These are phyloP conservation scores for Beta corolliflora DNA, from an alignment of 179 eudicot species.

Conservation along the genomic window DNA sequence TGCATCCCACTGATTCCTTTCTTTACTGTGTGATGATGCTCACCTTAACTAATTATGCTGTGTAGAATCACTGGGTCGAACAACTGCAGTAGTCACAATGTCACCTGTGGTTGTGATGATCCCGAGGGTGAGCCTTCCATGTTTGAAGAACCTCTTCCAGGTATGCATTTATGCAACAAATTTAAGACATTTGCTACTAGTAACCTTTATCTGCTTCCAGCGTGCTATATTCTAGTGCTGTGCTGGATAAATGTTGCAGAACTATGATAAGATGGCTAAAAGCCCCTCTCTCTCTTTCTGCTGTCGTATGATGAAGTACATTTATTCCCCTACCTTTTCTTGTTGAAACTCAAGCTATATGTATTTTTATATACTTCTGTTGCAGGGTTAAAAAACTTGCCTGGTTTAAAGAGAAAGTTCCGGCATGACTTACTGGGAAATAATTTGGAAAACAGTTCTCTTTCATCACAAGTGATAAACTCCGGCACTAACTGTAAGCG, in stretches of 20 bases:
- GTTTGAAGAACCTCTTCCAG: slow-evolving; percentile 55
- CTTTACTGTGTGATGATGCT: neutral
- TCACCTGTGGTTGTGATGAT: slow-evolving; percentile 53
- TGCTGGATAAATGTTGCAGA: neutral
- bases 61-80: slow-evolving; percentile 61
- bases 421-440: slow-evolving; percentile 33
- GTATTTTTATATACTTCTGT: neutral
- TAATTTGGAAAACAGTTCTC: slow-evolving; percentile 29
- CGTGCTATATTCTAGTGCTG: neutral
- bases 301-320: neutral
- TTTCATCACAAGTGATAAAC: slow-evolving; percentile 26
- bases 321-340: neutral
- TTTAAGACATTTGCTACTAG: neutral
- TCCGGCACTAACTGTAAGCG: slow-evolving; percentile 41
- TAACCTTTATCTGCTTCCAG: neutral
- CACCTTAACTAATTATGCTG: neutral
- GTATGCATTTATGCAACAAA: slow-evolving; percentile 32
- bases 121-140: slow-evolving; percentile 38
- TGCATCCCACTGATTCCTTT: neutral
- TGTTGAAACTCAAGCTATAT: neutral
- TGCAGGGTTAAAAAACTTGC: slow-evolving; percentile 65
- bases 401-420: slow-evolving; percentile 78
- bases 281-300: neutral
- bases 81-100: slow-evolving; percentile 36
- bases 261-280: neutral